phyloP scores from a whole-genome alignment of 2,329 filamentous ascomycete species.

The Paecilomyces variotii region DNA sequence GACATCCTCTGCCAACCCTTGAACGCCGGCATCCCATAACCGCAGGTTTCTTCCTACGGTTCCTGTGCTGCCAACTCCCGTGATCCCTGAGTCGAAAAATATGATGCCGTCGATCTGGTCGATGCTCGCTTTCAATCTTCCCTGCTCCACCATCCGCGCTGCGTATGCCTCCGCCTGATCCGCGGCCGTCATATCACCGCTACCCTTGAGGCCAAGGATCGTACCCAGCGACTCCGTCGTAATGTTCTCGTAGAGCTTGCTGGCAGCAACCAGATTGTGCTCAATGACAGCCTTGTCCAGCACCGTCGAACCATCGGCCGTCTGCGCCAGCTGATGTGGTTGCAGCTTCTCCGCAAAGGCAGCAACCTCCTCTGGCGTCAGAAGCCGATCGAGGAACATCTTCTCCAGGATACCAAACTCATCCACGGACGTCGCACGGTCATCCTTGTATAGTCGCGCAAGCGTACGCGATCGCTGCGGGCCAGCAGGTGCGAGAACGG shows the following conservation, averaged over 20 bases:
- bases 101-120: conserved; percentile 89
- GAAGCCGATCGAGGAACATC: conserved; percentile 86
- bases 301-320: conserved; percentile 84
- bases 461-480: conserved; percentile 73
- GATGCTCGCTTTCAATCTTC: conserved; percentile 76
- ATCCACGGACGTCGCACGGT: conserved; percentile 64
- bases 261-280: conserved; percentile 86
- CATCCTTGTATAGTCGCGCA: conserved; percentile 86
- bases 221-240: conserved; percentile 65
- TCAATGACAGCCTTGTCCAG: conserved; percentile 89
- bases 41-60: conserved; percentile 64
- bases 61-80: conserved; percentile 57
- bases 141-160: conserved; percentile 92
- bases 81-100: conserved; percentile 68
- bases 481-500: conserved; percentile 84
- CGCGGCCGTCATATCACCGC: conserved; percentile 39
- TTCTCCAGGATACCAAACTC: conserved; percentile 91
- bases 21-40: conserved; percentile 83
- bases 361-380: conserved; percentile 73
- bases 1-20: conserved; percentile 78
- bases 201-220: conserved; percentile 63
- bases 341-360: conserved; percentile 74
- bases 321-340: conserved; percentile 84
- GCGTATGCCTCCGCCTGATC: conserved; percentile 86
- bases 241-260: conserved; percentile 71